Evolutionary conservation across 129 eudicot genomes (phyloP), one percentile per base, ranked within the genome.

Genomic region (Pulicaria dysenterica): DNA sequence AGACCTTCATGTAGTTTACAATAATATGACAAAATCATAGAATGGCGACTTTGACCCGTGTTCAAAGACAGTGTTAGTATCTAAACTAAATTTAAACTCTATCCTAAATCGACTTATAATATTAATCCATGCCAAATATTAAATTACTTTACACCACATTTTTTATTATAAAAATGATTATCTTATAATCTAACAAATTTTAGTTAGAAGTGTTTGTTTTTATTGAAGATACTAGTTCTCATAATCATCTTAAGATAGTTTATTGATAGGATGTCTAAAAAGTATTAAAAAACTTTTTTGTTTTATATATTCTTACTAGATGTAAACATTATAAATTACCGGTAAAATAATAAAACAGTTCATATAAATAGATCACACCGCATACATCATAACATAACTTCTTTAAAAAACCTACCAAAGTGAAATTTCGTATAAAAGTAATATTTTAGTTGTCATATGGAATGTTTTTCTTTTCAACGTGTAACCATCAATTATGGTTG

Each of bases 391-490:
- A 24, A 24, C 31, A 24, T 24, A 24, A 24, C 31, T 24, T 24
- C 1, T 24, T 24, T 24, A 24, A 24, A 24, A 24, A 24, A 24
- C 31, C 31, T 24, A 24, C 31, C 2, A 24, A 24, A 24, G 31
- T 2, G 31, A 24, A 24, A 24, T 0, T 24, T 24, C 31, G 1
- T 24, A 24, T 36, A 5, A 55, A 40, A 67, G 69, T n/a, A 47
- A 58, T 40, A 8, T 39, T n/a, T 48, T 31, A 66, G 24, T 13
- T 17, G 5, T 14, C 76, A 69, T 77, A 73, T 61, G 72, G 48
- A 50, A 49, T 55, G 61, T 6, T 69, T 24, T 69, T 67, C 45
- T 76, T 68, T 57, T 46, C 62, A 67, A 68, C 49, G 45, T 76
- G 80, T 3, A 9, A 68, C 67, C 53, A 76, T 76, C 55, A 34